These are phyloP conservation scores for Lepidium africanum DNA, from an alignment of 345 rosid species.

Conservation along the genomic window DNA sequence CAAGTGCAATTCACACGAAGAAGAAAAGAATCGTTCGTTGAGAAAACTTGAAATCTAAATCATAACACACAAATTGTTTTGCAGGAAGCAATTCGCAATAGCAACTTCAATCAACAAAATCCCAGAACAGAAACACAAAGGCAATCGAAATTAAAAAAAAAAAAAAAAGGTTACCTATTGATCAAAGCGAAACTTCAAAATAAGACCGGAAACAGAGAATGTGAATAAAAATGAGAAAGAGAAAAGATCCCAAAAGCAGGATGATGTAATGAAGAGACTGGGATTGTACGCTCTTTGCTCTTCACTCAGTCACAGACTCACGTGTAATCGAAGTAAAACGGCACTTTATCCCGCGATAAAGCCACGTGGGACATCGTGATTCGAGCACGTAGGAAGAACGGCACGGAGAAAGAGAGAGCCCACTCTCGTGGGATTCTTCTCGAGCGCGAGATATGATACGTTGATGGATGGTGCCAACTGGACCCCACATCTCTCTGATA, in stretches of 20 bases:
- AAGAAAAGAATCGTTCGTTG: slow-evolving; percentile 14
- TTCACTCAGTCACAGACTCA: slow-evolving; percentile 3
- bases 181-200: neutral
- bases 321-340: slow-evolving; percentile 15
- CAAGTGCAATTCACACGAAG: neutral
- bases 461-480: neutral
- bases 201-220: neutral
- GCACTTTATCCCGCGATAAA: slow-evolving; percentile 25
- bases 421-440: slow-evolving; percentile 25
- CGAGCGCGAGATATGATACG: neutral
- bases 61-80: neutral
- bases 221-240: neutral
- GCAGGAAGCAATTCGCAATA: slow-evolving; percentile 9
- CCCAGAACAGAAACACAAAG: neutral
- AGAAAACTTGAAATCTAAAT: neutral
- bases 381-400: slow-evolving; percentile 27
- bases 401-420: slow-evolving; percentile 3
- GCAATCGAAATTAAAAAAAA: neutral
- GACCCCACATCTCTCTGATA: slow-evolving; percentile 11
- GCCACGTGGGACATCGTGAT: slow-evolving; percentile 27
- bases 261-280: neutral
- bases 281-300: neutral
- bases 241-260: neutral
- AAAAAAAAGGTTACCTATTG: slow-evolving; percentile 7
- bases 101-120: neutral